Base-by-base conservation (phyloP, 2,329 filamentous ascomycete species). In the Aureobasidium lini region DNA sequence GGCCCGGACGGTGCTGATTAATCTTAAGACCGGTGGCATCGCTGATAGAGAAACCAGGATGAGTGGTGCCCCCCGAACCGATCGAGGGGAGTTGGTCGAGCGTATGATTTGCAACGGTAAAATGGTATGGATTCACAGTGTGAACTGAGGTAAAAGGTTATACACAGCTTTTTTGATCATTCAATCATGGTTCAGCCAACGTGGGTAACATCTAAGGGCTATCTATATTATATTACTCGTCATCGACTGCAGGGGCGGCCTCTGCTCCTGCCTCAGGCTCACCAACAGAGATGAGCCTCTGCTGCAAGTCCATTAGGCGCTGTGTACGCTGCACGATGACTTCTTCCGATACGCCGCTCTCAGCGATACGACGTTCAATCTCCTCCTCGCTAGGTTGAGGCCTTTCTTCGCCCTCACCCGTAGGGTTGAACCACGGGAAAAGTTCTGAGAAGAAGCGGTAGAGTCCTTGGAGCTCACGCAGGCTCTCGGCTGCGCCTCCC, bases 401-500 rank as follows among this genome's bases (percentile, higher is more conserved):
- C 13, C 54, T 60, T 3, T 61, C 59, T 6, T 60, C 59, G 9
- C 40, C 57, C 16, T 59, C 59, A 4, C 46, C 62, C 6, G 39
- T 54, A 16, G 60, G 60, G 28, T 63, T 61, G 56, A 68, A 67
- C 67, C 69, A 68, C 0, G 69, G 68, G 50, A 69, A 70, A 1
- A 69, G 61, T 7, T 65, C 62, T 1, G 64, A 47, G 58, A 70
- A 71, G 61, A 69, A 70, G 18, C 59, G 59, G 18, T 66, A 63
- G 5, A 71, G 63, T 16, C 62, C 62, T 47, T 67, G 63, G 9
- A 70, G 64, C 34, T 70, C 68, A 46, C 64, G 62, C 10, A 66
- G 61, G 49, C 61, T 64, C 23, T 65, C 61, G 4, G 65, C 64
- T 28, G 64, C 57, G 16, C 58, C 50, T 43, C 63, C 57, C 16